Conservation (phyloP, 1,284 basidiomycete species). For the Phylloporus gajari region DNA sequence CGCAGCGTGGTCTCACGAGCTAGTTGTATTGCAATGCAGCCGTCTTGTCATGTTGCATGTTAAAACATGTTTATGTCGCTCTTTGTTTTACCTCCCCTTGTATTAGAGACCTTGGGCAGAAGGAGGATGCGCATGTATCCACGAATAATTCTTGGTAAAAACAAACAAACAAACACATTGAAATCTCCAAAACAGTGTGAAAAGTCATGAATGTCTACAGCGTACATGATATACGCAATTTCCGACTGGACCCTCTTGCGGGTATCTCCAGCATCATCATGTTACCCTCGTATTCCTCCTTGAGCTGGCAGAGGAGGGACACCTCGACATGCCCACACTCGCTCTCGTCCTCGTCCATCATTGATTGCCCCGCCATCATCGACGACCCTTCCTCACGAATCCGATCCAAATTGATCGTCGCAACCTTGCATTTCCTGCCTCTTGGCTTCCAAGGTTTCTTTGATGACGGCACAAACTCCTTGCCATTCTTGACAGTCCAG, state of each 20-base stretch:
- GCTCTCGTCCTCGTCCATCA: constrained; percentile 34
- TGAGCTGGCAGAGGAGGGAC: constrained; percentile 36
- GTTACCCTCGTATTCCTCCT: constrained; percentile 41
- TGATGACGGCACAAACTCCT: constrained; percentile 70
- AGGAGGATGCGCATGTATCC: constrained; percentile 38
- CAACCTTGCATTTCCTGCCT: constrained; percentile 49
- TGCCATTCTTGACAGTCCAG: constrained; percentile 70
- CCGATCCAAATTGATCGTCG: constrained; percentile 25
- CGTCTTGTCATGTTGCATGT: constrained; percentile 18
- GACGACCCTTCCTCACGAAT: constrained; percentile 24
- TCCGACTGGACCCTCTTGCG: constrained; percentile 39
- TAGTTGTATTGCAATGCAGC: background rate
- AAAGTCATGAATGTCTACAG: background rate
- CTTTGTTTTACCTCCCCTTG: constrained; percentile 18
- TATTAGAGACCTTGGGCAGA: constrained; percentile 22
- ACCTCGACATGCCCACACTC: constrained; percentile 23
- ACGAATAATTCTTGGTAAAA: constrained; percentile 27
- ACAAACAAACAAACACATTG: background rate
- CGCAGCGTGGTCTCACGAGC: constrained; percentile 13
- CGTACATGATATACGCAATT: constrained; percentile 10
- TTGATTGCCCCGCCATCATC: constrained; percentile 17
- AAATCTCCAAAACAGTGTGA: constrained; percentile 4
- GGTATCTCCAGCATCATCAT: constrained; percentile 32
- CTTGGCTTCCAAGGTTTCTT: constrained; percentile 56
- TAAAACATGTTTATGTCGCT: constrained; percentile 40